Evolutionary conservation across 805 yeast species (phyloP).

Genomic region (Lachancea thermotolerans): DNA sequence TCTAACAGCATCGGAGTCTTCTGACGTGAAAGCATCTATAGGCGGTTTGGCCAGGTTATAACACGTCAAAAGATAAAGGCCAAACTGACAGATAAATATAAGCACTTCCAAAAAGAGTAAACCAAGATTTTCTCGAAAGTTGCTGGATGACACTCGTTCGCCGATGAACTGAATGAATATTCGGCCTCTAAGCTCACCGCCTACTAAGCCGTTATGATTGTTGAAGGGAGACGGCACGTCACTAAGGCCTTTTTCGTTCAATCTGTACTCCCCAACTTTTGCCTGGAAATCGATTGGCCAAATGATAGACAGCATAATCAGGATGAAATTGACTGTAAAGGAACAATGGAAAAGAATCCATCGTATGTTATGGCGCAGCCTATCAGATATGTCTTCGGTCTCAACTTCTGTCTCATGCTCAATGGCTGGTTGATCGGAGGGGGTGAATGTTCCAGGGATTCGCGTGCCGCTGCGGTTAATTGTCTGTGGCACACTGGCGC

Average conservation of each 20-base stretch:
- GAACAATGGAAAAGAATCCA: conserved; percentile 22
- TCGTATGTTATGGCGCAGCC: not conserved
- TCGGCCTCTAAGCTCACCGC: conserved; percentile 33
- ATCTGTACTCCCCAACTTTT: conserved; percentile 25
- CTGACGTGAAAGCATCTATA: conserved; percentile 3
- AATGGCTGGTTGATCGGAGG: not conserved
- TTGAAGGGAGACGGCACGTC: conserved; percentile 29
- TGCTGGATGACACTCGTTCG: conserved; percentile 34
- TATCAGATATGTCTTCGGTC: not conserved
- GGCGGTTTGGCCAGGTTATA: conserved; percentile 20
- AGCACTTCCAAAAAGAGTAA: conserved; percentile 23
- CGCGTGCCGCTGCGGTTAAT: not conserved
- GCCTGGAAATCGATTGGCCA: conserved; percentile 34
- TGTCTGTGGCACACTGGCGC: not conserved
- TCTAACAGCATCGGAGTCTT: not conserved
- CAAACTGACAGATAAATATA: conserved; percentile 24
- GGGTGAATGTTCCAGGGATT: not conserved
- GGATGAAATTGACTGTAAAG: conserved; percentile 19
- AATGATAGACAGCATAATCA: conserved; percentile 15
- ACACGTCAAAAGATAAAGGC: conserved; percentile 23
- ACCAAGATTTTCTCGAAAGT: conserved; percentile 28
- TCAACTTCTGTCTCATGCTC: not conserved
- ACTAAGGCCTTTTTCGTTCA: conserved; percentile 19
- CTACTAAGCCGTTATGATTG: conserved; percentile 20
- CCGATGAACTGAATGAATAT: conserved; percentile 42